Percentiles rank a stretch among this genome's conserved stretches.
These are phyloP conservation scores for Thelonectria blattea DNA, from an alignment of 2,329 filamentous ascomycete genomes.

Conservation along the genomic window DNA sequence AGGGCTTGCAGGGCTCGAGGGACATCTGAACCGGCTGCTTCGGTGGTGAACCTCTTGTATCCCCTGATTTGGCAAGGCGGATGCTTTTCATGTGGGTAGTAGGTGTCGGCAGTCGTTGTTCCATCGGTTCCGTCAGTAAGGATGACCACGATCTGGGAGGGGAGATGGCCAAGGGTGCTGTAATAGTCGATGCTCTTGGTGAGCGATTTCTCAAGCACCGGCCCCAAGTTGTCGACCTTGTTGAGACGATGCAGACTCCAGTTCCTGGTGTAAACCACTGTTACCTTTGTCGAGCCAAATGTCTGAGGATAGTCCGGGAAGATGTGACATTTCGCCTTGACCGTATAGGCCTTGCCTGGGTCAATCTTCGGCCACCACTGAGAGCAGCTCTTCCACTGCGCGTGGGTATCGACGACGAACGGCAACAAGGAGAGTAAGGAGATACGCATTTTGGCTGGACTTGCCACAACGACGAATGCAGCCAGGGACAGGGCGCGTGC, in stretches of 20 bases:
- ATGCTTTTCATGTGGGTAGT: slow-evolving; percentile 8
- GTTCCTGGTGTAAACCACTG: slow-evolving; percentile 16
- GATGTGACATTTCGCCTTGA: slow-evolving; percentile 13
- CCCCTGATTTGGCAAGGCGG: slow-evolving; percentile 18
- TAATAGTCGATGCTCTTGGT: slow-evolving; percentile 15
- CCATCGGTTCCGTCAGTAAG: background rate
- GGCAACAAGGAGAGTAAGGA: background rate
- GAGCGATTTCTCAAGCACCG: slow-evolving; percentile 18
- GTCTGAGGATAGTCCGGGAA: slow-evolving; percentile 18
- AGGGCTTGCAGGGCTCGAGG: slow-evolving; percentile 17
- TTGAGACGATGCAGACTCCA: background rate
- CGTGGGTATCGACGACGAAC: slow-evolving; percentile 1
- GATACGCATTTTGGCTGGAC: slow-evolving; percentile 13
- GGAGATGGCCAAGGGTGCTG: slow-evolving; percentile 13
- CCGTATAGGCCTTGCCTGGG: background rate
- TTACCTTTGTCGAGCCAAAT: slow-evolving; percentile 15
- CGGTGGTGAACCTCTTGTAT: slow-evolving; percentile 14
- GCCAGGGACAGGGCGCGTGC: too few species aligned
- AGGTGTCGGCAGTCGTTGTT: background rate
- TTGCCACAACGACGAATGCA: too few species aligned
- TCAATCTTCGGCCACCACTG: slow-evolving; percentile 8
- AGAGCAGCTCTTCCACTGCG: slow-evolving; percentile 15
- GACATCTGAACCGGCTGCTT: background rate
- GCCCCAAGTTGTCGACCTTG: background rate
- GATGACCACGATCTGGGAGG: slow-evolving; percentile 14